phyloP scores from a whole-genome alignment of 1,284 basidiomycete genomes.

The Earliella scabrosa region DNA sequence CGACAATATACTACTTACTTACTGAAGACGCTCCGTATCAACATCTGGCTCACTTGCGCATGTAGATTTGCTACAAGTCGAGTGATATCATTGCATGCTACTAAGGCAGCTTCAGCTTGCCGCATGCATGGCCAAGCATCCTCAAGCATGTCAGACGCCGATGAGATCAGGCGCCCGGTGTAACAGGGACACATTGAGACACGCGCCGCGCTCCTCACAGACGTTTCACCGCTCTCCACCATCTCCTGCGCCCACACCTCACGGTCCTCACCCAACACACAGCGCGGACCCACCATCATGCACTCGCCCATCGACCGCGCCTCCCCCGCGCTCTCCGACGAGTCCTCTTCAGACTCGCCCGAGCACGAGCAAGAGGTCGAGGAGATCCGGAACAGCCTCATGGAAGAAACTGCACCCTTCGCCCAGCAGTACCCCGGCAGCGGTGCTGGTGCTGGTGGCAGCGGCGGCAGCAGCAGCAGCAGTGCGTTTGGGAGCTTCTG shows the following conservation, averaged over 20 bases:
- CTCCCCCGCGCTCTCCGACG: conserved; percentile 30
- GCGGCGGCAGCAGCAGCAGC: too few species aligned
- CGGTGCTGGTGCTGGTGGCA: too few species aligned
- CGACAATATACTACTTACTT: too few species aligned
- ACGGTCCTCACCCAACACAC: not conserved
- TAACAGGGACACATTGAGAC: not conserved
- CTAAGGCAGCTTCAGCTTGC: too few species aligned
- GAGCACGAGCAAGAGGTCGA: conserved; percentile 11
- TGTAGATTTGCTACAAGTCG: too few species aligned
- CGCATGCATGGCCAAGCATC: too few species aligned
- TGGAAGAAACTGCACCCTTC: conserved; percentile 2
- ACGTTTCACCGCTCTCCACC: not conserved
- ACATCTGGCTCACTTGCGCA: too few species aligned
- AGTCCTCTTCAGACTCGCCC: conserved; percentile 24
- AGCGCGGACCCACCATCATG: conserved; percentile 16
- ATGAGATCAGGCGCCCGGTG: not conserved
- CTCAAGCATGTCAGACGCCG: too few species aligned
- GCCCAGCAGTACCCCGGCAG: conserved; percentile 12
- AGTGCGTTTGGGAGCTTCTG: not conserved
- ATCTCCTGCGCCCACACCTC: not conserved
- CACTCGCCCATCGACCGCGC: conserved; percentile 32
- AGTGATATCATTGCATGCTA: too few species aligned
- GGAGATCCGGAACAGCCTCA: not conserved
- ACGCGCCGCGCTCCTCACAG: not conserved
- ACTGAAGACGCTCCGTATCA: too few species aligned